Conservation (phyloP, 75 land plant genomes). For the Pinus tabuliformis region DNA sequence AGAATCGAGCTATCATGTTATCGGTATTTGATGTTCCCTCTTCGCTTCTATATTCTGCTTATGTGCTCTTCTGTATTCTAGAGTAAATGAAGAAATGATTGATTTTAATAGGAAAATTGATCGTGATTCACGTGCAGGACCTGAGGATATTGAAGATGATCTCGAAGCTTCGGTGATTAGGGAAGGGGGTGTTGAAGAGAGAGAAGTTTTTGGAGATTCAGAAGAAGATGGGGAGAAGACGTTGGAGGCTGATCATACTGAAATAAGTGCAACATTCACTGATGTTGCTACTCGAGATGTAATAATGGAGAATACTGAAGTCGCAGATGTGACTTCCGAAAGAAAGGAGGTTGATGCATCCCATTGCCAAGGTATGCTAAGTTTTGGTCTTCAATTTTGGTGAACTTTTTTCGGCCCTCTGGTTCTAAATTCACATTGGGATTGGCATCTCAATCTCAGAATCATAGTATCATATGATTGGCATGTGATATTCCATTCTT, state of each 20-base stretch:
- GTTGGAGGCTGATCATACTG: not conserved
- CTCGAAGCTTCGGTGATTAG: not conserved
- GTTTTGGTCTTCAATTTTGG: not conserved
- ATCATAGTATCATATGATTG: not conserved
- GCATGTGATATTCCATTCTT: no score
- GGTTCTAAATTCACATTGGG: not conserved
- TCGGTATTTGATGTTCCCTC: no score
- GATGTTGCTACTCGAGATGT: not conserved
- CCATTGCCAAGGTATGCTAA: not conserved
- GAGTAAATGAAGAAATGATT: not conserved
- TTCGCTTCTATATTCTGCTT: not conserved
- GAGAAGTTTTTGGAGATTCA: not conserved
- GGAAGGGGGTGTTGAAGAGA: not conserved
- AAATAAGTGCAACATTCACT: not conserved
- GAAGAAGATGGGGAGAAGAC: not conserved
- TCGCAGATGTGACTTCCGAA: not conserved
- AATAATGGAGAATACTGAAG: not conserved
- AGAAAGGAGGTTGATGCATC: not conserved
- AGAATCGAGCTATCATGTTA: not conserved
- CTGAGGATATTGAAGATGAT: not conserved
- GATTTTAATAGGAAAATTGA: not conserved
- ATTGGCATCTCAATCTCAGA: not conserved
- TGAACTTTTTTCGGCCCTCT: not conserved
- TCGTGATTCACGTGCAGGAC: not conserved
- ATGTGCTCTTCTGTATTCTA: not conserved